Base-by-base conservation (phyloP, 768 basidiomycete species). In the Lactarius deliciosus region DNA sequence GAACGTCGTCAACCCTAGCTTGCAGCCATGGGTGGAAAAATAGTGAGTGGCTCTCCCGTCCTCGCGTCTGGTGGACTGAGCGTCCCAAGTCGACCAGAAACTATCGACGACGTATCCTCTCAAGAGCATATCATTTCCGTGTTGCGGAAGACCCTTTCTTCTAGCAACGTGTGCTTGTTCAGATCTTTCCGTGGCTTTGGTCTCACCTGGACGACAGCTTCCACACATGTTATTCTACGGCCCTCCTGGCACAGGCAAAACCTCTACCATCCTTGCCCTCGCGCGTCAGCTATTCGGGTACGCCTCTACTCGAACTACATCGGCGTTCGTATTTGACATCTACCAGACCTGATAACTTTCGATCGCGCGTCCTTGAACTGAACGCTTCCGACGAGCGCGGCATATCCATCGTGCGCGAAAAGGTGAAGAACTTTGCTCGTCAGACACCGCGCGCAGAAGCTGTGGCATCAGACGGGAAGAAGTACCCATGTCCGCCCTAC, bases 151-250 rank as follows among this genome's bases (percentile, higher is more conserved):
- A 93, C 96, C 0, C 80, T 99, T 54, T 88, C 87, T 0, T 96
- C 93, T 15, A 90, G 94, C 34, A 99, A 99, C 80, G 96, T 97
- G 73, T 64, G 79, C 67, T 58, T 16, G 8, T 50, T 56, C 53
- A 56, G 15, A 28, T 61, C 30, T 56, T 40, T 20, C 30, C 41
- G 36, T 38, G 63, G 25, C 36, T 63, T 40, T 61, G 43, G 45
- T 63, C 53, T 38, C 28, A 63, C 40, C 22, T 34, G 28, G 20
- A 57, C n/a, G 43, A 11, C 74, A 99, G 97, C 83, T 99, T 60
- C 96, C 97, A 6, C 97, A 99, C 74, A 98, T 98, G 96, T 81
- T 99, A 57, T 99, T 99, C 81, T 99, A 99, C 71, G 97, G 97
- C 1, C 97, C 97, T 36, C 97, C 97, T 18, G 97, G 97, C 38